Evolutionary conservation across 176 grass and related monocot species (phyloP).

Genomic region (Zoysia pacifica): DNA sequence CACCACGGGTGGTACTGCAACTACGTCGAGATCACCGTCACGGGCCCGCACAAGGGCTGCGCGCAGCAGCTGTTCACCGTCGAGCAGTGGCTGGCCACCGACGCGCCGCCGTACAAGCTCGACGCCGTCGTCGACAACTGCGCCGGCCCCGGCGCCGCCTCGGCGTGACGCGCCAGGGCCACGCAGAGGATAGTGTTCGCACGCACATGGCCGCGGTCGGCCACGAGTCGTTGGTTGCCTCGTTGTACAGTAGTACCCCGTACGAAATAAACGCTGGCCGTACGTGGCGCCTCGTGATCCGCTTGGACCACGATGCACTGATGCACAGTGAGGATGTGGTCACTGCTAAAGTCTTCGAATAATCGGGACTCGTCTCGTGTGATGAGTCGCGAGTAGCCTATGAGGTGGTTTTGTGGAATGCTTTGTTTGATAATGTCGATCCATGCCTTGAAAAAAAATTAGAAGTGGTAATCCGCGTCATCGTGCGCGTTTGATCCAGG

Average conservation of each 20-base stretch:
- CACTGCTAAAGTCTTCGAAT: constrained; percentile 17
- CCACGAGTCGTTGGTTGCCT: background rate
- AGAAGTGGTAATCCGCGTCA: constrained; percentile 3
- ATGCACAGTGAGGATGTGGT: background rate
- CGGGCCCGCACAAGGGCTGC: constrained; percentile 74
- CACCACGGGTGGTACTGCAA: constrained; percentile 98
- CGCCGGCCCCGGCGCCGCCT: constrained; percentile 12
- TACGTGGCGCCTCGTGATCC: background rate
- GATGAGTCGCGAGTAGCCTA: background rate
- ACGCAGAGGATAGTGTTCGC: too few species aligned
- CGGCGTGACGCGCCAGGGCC: background rate
- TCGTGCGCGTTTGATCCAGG: background rate
- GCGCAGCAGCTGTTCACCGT: constrained; percentile 71
- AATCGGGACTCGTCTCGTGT: constrained; percentile 6
- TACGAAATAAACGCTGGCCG: constrained; percentile 7
- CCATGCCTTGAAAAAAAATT: background rate
- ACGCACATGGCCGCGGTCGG: background rate
- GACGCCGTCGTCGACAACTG: constrained; percentile 57
- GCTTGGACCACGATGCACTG: background rate
- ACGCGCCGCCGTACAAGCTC: constrained; percentile 64
- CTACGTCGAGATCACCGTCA: constrained; percentile 85
- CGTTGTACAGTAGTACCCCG: background rate
- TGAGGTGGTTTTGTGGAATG: background rate
- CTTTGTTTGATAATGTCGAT: background rate
- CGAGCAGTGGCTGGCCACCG: constrained; percentile 90